Conservation (phyloP, 1,139 yeast species). For the Wickerhamomyces sp. region DNA sequence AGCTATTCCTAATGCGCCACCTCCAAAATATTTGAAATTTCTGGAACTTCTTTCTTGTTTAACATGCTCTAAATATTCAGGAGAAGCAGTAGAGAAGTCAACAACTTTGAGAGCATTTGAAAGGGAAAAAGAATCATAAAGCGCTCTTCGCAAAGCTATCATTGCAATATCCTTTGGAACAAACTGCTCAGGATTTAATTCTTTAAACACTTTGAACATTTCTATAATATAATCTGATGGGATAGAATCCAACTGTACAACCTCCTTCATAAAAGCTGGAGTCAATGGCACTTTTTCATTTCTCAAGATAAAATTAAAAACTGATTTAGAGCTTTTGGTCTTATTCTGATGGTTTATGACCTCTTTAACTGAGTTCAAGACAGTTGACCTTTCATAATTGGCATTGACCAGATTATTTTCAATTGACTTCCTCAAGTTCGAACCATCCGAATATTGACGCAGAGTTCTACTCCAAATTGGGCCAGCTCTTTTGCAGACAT, state of each 20-base stretch:
- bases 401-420: neutral
- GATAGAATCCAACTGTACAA: slow-evolving; percentile 11
- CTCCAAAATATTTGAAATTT: slow-evolving; percentile 31
- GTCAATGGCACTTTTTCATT: neutral
- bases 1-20: slow-evolving; percentile 30
- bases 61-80: slow-evolving; percentile 39
- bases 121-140: slow-evolving; percentile 53
- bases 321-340: neutral
- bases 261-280: slow-evolving; percentile 5
- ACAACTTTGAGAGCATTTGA: slow-evolving; percentile 52
- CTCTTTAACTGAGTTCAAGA: neutral
- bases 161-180: slow-evolving; percentile 46
- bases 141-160: slow-evolving; percentile 56
- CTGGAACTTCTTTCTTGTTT: slow-evolving; percentile 21
- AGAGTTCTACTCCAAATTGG: too few relatives aligned
- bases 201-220: slow-evolving; percentile 33
- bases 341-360: neutral
- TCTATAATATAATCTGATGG: slow-evolving; percentile 7
- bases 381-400: neutral
- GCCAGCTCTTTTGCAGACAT: too few relatives aligned
- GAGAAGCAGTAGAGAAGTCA: slow-evolving; percentile 59
- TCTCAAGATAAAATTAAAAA: neutral
- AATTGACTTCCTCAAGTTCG: neutral
- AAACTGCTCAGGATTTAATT: slow-evolving; percentile 29
- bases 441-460: neutral